Conservation (phyloP, 2,329 filamentous ascomycete genomes). For the Clathrospora elynae region DNA sequence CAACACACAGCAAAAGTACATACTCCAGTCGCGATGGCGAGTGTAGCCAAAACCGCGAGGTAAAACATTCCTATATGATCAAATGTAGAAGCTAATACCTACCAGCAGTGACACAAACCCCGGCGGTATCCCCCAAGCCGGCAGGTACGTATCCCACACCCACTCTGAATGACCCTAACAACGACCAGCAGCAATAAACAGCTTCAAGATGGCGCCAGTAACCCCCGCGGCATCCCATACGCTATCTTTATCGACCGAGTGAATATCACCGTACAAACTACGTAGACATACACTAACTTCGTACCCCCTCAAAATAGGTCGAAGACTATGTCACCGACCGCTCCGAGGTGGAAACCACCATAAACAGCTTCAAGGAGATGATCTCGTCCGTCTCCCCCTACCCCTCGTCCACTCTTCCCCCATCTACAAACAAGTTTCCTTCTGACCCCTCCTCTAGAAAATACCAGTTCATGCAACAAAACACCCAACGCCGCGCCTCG, state of each 20-base stretch:
- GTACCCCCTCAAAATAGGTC: no score
- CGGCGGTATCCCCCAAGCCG: conserved; percentile 73
- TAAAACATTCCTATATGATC: conserved; percentile 7
- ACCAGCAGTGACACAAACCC: conserved; percentile 66
- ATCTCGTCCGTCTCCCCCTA: conserved; percentile 72
- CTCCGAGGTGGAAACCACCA: conserved; percentile 77
- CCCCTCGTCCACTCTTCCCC: conserved; percentile 21
- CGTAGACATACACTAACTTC: no score
- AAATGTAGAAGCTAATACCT: not conserved
- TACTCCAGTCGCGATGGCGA: conserved; percentile 33
- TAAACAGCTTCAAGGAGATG: conserved; percentile 90
- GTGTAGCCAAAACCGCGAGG: conserved; percentile 33
- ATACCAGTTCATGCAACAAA: conserved; percentile 99
- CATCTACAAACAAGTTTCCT: not conserved
- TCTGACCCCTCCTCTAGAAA: conserved; percentile 64
- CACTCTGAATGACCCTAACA: no score
- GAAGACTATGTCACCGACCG: conserved; percentile 84
- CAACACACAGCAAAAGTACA: conserved; percentile 8
- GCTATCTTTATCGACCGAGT: conserved; percentile 18
- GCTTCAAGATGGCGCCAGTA: no score
- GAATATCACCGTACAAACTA: not conserved
- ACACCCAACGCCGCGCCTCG: conserved; percentile 79
- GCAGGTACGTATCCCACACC: no score
- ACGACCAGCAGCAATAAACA: no score
- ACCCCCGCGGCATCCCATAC: conserved; percentile 13